A percentile compares a stretch with the other conserved stretches of the same genome.
Evolutionary conservation across 164 flowering plant species (phyloP).

Genomic region (Pachysandra terminalis): DNA sequence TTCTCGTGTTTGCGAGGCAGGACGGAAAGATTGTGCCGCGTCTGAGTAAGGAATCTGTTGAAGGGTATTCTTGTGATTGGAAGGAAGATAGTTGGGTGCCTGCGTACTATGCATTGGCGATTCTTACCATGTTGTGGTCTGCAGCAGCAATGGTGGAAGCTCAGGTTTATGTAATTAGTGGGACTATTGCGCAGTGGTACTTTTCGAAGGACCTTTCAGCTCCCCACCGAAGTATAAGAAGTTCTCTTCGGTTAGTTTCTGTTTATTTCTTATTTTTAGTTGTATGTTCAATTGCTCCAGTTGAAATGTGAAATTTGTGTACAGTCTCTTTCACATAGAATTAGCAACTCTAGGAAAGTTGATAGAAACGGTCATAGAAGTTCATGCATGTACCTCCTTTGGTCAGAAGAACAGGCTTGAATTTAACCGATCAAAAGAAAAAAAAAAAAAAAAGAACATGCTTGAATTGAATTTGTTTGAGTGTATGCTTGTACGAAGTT

Average conservation of each 20-base stretch:
- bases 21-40: constrained; percentile 74
- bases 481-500: too few relatives aligned
- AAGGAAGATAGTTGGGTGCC: constrained; percentile 95
- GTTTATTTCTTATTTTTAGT: background rate
- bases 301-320: background rate
- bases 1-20: constrained; percentile 65
- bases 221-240: constrained; percentile 60
- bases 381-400: background rate
- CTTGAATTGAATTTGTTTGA: too few relatives aligned
- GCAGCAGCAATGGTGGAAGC: constrained; percentile 66
- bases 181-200: constrained; percentile 91
- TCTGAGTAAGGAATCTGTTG: constrained; percentile 28
- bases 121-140: constrained; percentile 90
- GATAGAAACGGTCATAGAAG: background rate
- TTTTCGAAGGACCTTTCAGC: constrained; percentile 61
- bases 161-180: constrained; percentile 74
- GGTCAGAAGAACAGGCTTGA: too few relatives aligned
- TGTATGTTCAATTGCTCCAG: background rate
- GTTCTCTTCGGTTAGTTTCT: constrained; percentile 65
- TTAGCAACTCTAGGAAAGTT: background rate
- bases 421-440: too few relatives aligned
- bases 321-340: background rate
- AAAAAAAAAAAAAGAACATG: too few relatives aligned
- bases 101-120: constrained; percentile 78
- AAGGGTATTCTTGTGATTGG: constrained; percentile 71